Percentiles rank a stretch among this genome's conserved stretches.
Conservation (phyloP, 768 basidiomycete species). For the Dendrothele bispora region DNA sequence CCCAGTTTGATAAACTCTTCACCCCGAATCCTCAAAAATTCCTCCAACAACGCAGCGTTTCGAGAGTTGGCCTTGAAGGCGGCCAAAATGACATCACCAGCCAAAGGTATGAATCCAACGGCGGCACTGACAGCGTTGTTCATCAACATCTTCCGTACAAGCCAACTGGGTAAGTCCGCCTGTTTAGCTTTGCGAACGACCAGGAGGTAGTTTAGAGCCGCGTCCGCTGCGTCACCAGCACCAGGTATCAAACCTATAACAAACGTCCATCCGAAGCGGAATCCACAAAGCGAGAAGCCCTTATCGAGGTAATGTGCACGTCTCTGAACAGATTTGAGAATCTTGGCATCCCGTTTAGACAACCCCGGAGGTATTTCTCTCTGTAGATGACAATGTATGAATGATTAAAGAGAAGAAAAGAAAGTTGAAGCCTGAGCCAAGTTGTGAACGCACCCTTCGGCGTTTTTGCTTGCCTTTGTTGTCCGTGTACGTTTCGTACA, state of each 20-base stretch:
- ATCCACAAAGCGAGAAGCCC: slow-evolving; percentile 76
- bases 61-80: slow-evolving; percentile 86
- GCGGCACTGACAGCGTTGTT: slow-evolving; percentile 72
- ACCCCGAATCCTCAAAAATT: slow-evolving; percentile 77
- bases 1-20: slow-evolving; percentile 63
- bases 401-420: background rate
- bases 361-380: slow-evolving; percentile 75
- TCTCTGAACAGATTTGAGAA: slow-evolving; percentile 71
- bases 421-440: too few relatives aligned
- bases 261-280: slow-evolving; percentile 88
- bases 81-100: slow-evolving; percentile 70
- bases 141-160: slow-evolving; percentile 69
- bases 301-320: slow-evolving; percentile 88
- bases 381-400: slow-evolving; percentile 30
- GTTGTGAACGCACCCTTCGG: slow-evolving; percentile 60
- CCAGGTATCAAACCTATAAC: slow-evolving; percentile 74
- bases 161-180: slow-evolving; percentile 69
- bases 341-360: slow-evolving; percentile 69
- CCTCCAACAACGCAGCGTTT: slow-evolving; percentile 85
- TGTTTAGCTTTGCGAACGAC: slow-evolving; percentile 74
- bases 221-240: slow-evolving; percentile 65
- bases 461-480: slow-evolving; percentile 55
- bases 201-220: slow-evolving; percentile 68
- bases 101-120: slow-evolving; percentile 40
- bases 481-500: slow-evolving; percentile 67